phyloP scores from a whole-genome alignment of 2,329 filamentous ascomycete genomes.

The Neonectria hederae region DNA sequence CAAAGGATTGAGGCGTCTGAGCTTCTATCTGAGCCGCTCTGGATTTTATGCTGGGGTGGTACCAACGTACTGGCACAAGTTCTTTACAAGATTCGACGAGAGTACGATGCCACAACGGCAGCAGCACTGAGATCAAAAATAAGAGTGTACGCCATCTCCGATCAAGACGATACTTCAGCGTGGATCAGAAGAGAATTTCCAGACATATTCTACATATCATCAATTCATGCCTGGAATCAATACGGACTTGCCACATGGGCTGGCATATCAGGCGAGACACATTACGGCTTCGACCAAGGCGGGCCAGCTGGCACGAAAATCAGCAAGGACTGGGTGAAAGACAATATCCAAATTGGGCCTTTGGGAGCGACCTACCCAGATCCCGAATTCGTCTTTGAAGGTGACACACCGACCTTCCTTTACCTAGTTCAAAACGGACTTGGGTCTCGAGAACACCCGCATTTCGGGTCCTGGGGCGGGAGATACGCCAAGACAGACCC shows the following conservation, averaged over 20 bases:
- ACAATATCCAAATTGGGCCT: constrained; percentile 59
- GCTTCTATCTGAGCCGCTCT: constrained; percentile 26
- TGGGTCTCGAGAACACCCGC: constrained; percentile 54
- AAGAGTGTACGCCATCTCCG: constrained; percentile 64
- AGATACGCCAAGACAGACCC: constrained; percentile 50
- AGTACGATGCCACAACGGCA: constrained; percentile 42
- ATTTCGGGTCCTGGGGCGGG: constrained; percentile 60
- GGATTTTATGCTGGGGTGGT: constrained; percentile 62
- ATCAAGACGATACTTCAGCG: constrained; percentile 64
- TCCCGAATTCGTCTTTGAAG: constrained; percentile 60
- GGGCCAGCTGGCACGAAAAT: constrained; percentile 57
- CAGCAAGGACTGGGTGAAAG: constrained; percentile 59
- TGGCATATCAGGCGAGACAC: constrained; percentile 58
- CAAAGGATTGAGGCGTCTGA: constrained; percentile 30
- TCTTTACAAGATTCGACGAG: constrained; percentile 49
- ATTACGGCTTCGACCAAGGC: constrained; percentile 22
- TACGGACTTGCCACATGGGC: constrained; percentile 64
- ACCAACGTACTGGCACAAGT: constrained; percentile 61
- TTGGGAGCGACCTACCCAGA: constrained; percentile 56
- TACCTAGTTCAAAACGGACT: constrained; percentile 47
- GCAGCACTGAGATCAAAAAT: constrained; percentile 51
- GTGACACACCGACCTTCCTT: constrained; percentile 59
- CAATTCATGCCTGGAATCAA: constrained; percentile 63
- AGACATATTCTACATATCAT: constrained; percentile 63
- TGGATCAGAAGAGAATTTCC: constrained; percentile 65